Evolutionary conservation across 345 rosid species (phyloP).

Genomic region (Syzygium grande): DNA sequence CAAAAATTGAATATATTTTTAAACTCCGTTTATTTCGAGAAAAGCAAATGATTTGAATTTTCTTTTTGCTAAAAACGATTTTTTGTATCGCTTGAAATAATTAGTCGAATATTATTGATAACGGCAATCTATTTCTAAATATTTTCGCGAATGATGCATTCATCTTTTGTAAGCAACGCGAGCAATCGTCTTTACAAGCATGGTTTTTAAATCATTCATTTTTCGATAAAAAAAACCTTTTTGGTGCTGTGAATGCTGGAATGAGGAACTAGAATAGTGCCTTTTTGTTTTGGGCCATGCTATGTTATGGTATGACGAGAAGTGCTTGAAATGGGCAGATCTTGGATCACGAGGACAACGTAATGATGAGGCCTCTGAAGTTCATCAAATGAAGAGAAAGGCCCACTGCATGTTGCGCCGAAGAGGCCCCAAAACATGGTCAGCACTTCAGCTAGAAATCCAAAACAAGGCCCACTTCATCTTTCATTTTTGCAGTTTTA

Average conservation of each 20-base stretch:
- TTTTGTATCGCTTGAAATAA: too few species aligned
- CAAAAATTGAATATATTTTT: background rate
- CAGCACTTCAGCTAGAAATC: background rate
- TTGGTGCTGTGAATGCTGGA: background rate
- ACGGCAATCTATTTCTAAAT: accelerated
- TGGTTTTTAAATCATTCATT: background rate
- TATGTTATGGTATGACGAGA: background rate
- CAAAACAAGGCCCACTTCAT: too few species aligned
- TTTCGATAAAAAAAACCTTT: background rate
- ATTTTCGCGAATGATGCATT: too few species aligned
- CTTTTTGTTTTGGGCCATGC: background rate
- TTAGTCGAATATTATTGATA: too few species aligned
- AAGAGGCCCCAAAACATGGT: background rate
- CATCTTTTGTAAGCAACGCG: too few species aligned
- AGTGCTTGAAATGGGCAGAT: conserved; percentile 30
- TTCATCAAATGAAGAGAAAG: conserved; percentile 25
- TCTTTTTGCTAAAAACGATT: background rate
- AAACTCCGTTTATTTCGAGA: background rate
- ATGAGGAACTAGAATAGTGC: background rate
- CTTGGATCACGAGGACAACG: conserved; percentile 92
- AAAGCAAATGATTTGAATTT: background rate
- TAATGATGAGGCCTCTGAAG: conserved; percentile 84
- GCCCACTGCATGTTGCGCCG: background rate
- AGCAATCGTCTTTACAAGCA: background rate
- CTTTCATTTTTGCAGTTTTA: background rate